Evolutionary conservation across 2,329 filamentous ascomycete genomes (phyloP).

Genomic region (Daldinia eschscholtzii): DNA sequence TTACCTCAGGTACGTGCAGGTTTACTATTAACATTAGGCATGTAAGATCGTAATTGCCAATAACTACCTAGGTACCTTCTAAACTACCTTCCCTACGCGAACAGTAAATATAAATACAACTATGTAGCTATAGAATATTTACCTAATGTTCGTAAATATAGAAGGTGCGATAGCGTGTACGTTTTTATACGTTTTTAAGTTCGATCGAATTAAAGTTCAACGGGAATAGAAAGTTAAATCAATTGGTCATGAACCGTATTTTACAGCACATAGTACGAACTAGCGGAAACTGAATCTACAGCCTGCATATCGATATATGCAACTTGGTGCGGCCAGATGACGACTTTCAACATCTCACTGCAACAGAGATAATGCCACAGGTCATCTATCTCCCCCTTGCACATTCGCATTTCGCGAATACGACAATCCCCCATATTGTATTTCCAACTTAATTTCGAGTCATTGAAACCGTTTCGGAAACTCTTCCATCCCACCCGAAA

Average conservation of each 20-base stretch:
- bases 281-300: slow-evolving; percentile 24
- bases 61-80: too few species aligned
- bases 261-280: background rate
- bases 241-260: slow-evolving; percentile 18
- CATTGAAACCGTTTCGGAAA: slow-evolving; percentile 8
- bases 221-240: slow-evolving; percentile 5
- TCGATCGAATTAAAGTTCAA: slow-evolving; percentile 9
- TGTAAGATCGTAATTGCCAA: too few species aligned
- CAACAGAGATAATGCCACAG: slow-evolving; percentile 5
- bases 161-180: slow-evolving; percentile 17
- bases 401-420: slow-evolving; percentile 13
- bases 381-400: slow-evolving; percentile 12
- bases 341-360: slow-evolving; percentile 23
- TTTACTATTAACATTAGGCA: background rate
- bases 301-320: slow-evolving; percentile 21
- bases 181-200: background rate
- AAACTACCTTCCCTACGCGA: background rate
- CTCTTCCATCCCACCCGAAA: background rate
- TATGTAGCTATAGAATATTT: background rate
- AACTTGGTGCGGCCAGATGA: slow-evolving; percentile 25
- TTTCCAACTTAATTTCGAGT: slow-evolving; percentile 1
- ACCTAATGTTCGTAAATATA: slow-evolving; percentile 14
- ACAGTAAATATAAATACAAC: background rate
- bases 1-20: background rate
- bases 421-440: slow-evolving; percentile 17